Evolutionary conservation across 163 green algal genomes (phyloP).

Genomic region (Chloromonas sp.): DNA sequence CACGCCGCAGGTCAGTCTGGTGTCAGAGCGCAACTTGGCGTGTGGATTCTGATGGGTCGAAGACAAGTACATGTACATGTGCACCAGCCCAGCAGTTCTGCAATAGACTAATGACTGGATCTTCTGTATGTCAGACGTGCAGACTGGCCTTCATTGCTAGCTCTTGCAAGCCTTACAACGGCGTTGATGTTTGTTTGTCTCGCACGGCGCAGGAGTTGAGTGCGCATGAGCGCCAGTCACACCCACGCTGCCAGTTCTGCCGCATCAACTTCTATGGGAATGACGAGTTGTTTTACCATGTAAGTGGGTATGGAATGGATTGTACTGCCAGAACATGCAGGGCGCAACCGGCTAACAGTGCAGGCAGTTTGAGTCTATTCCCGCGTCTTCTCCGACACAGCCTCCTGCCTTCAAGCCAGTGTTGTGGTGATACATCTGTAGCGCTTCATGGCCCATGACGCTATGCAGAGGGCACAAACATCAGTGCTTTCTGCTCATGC

Average conservation of each 20-base stretch:
- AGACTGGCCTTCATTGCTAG: neutral
- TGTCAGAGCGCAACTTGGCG: no score
- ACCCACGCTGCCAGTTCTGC: slow-evolving; percentile 48
- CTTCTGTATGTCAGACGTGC: neutral
- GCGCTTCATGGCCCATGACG: neutral
- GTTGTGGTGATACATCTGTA: neutral
- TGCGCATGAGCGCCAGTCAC: slow-evolving; percentile 2
- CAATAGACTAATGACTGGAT: neutral
- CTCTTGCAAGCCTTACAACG: no score
- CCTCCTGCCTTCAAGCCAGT: neutral
- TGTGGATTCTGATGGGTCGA: neutral
- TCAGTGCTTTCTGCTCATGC: neutral
- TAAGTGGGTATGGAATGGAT: neutral
- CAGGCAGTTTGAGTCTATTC: neutral
- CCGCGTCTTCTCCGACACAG: neutral
- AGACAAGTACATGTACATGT: neutral
- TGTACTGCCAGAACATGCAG: neutral
- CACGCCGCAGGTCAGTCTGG: neutral
- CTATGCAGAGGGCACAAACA: no score
- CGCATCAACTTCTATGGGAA: slow-evolving; percentile 22
- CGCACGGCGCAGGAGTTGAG: neutral
- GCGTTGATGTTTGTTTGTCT: neutral
- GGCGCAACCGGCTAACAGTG: neutral
- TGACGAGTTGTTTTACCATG: slow-evolving; percentile 28
- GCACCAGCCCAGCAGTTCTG: neutral